Percentiles rank a stretch among this genome's conserved stretches.
phyloP scores from a whole-genome alignment of 2,329 filamentous ascomycete species.

The Lizonia empirigonia region DNA sequence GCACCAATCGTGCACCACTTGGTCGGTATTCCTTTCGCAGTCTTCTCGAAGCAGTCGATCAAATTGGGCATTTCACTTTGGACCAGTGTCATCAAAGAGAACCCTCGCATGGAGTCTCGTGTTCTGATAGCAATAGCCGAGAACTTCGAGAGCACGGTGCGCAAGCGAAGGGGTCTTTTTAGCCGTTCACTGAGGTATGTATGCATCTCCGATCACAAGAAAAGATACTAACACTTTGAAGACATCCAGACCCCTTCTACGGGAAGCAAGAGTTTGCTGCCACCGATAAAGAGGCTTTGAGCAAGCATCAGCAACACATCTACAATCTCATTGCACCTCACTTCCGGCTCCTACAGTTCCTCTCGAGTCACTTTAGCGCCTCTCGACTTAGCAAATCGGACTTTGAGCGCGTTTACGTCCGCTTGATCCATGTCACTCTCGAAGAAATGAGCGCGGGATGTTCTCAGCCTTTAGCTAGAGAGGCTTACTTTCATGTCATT shows the following conservation, averaged over 20 bases:
- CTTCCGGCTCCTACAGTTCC: conserved; percentile 81
- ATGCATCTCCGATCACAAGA: not conserved
- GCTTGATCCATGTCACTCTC: conserved; percentile 79
- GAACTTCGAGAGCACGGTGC: conserved; percentile 86
- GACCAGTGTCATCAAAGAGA: conserved; percentile 97
- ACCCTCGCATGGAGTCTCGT: conserved; percentile 82
- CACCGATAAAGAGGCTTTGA: conserved; percentile 76
- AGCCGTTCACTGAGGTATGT: conserved; percentile 68
- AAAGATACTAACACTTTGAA: conserved; percentile 39
- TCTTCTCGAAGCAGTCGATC: conserved; percentile 94
- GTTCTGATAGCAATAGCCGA: conserved; percentile 86
- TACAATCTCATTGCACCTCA: conserved; percentile 88
- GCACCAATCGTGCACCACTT: conserved; percentile 83
- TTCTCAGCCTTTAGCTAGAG: conserved; percentile 85
- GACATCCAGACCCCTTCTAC: conserved; percentile 84
- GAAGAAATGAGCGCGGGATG: conserved; percentile 66
- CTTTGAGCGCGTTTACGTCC: conserved; percentile 79
- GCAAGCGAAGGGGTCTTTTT: conserved; percentile 80
- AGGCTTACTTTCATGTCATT: conserved; percentile 88
- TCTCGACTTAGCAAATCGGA: conserved; percentile 84
- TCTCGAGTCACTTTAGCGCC: conserved; percentile 93
- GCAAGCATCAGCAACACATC: conserved; percentile 76
- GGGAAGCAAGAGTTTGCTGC: conserved; percentile 91
- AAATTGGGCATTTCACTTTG: conserved; percentile 94
- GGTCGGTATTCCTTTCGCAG: conserved; percentile 87